Percentiles rank a stretch among this genome's conserved stretches.
Evolutionary conservation across 2,329 filamentous ascomycete genomes (phyloP).

Genomic region (Tolypocladium inflatum): DNA sequence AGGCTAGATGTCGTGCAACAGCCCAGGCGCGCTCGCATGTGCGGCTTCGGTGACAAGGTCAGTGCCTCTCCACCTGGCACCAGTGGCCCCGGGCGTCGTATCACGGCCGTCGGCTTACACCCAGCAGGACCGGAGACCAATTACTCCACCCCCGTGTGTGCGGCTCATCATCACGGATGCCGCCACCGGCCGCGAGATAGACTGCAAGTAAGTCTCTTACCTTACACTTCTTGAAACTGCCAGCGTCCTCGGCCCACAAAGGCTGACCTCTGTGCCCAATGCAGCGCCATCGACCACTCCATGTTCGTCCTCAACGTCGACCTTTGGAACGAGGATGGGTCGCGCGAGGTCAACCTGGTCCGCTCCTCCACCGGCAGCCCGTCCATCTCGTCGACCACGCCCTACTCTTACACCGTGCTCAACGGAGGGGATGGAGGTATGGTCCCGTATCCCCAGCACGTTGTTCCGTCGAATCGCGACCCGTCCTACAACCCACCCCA

Average conservation of each 20-base stretch:
- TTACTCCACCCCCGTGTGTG: conserved; percentile 91
- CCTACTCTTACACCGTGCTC: conserved; percentile 58
- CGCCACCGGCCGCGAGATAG: conserved; percentile 67
- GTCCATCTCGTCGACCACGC: conserved; percentile 72
- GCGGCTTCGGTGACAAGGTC: conserved; percentile 97
- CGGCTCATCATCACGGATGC: conserved; percentile 70
- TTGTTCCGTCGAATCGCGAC: conserved; percentile 29
- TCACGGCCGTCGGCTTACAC: background rate
- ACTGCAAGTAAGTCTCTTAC: conserved; percentile 61
- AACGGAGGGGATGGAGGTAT: conserved; percentile 22
- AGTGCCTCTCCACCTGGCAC: conserved; percentile 1
- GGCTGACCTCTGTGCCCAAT: background rate
- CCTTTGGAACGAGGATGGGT: conserved; percentile 56
- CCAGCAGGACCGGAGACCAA: conserved; percentile 76
- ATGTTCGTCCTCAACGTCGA: conserved; percentile 55
- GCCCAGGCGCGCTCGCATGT: conserved; percentile 90
- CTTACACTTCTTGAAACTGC: background rate
- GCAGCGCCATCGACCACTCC: conserved; percentile 26
- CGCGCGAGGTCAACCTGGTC: conserved; percentile 56
- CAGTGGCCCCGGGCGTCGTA: background rate
- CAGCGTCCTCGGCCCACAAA: background rate
- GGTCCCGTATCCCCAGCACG: conserved; percentile 21
- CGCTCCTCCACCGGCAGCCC: conserved; percentile 57
- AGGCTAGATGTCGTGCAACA: conserved; percentile 81
- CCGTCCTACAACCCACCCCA: conserved; percentile 18